Conservation (phyloP, 495 filamentous ascomycete species). For the Penicillium flavigenum region DNA sequence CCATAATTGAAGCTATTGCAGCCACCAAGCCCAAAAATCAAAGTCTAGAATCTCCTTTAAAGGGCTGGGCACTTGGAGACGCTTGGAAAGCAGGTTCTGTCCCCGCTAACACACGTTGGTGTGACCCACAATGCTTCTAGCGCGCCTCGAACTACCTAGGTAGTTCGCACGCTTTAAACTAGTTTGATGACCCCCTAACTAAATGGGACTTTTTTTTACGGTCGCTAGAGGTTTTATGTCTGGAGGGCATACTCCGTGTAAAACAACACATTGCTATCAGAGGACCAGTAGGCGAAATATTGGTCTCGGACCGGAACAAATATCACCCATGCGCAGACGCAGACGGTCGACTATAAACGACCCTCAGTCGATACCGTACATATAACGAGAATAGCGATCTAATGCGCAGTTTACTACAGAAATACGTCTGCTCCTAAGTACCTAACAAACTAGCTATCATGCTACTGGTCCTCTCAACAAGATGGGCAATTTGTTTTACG, state of each 20-base stretch:
- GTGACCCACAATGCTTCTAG: slow-evolving; percentile 11
- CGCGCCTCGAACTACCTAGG: slow-evolving; percentile 6
- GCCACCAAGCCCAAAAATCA: slow-evolving; percentile 7
- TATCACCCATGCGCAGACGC: too few species aligned
- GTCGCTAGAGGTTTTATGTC: not conserved
- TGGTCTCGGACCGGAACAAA: too few species aligned
- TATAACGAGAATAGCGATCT: too few species aligned
- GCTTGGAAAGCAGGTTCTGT: slow-evolving; percentile 5
- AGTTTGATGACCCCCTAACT: not conserved
- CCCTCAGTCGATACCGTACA: too few species aligned
- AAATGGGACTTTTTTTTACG: not conserved
- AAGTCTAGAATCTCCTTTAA: slow-evolving; percentile 11
- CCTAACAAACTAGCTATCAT: too few species aligned
- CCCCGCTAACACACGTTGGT: slow-evolving; percentile 1
- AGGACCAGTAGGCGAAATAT: not conserved
- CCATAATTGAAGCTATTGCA: slow-evolving; percentile 6
- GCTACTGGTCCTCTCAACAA: too few species aligned
- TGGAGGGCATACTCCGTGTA: not conserved
- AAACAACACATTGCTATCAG: not conserved
- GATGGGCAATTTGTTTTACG: too few species aligned
- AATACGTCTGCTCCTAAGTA: too few species aligned
- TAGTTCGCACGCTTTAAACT: slow-evolving; percentile 5
- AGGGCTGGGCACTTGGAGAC: slow-evolving; percentile 10
- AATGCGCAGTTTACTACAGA: too few species aligned
- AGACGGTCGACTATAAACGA: too few species aligned